These are phyloP conservation scores for Globisporangium spiculum DNA, from an alignment of 352 stramenopile species.

Conservation along the genomic window DNA sequence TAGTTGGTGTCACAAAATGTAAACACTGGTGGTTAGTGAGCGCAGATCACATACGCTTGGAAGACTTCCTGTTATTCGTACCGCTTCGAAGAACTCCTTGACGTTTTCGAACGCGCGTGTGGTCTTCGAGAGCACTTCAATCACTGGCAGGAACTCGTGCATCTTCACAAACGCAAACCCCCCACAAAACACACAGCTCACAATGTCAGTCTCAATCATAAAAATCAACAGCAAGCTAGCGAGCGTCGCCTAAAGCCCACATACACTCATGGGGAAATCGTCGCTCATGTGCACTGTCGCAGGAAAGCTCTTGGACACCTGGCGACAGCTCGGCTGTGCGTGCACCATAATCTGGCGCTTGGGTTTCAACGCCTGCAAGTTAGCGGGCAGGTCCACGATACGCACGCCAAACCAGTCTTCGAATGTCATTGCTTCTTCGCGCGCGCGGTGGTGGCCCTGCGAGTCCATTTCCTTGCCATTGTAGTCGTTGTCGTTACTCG, in stretches of 20 bases:
- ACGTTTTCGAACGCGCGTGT: constrained; percentile 62
- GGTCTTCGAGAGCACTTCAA: constrained; percentile 69
- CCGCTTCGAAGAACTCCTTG: constrained; percentile 55
- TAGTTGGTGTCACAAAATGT: not conserved
- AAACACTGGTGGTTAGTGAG: not conserved
- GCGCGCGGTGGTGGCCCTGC: constrained; percentile 32
- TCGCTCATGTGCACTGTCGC: constrained; percentile 60
- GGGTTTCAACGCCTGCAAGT: constrained; percentile 33
- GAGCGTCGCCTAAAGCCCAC: not conserved
- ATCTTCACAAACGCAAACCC: constrained; percentile 26
- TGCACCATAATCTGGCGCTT: constrained; percentile 53
- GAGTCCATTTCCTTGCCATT: constrained; percentile 25
- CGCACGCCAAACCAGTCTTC: constrained; percentile 56
- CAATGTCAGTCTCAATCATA: not conserved
- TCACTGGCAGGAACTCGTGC: constrained; percentile 54
- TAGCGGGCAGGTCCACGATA: constrained; percentile 35
- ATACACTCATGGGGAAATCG: constrained; percentile 53
- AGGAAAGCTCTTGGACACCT: constrained; percentile 53
- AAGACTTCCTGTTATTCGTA: constrained; percentile 18
- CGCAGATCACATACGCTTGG: not conserved
- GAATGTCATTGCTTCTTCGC: constrained; percentile 48
- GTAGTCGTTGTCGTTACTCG: not conserved
- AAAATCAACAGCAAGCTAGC: not conserved
- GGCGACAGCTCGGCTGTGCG: constrained; percentile 38
- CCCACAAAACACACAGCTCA: not conserved